phyloP scores from a whole-genome alignment of 2,329 filamentous ascomycete genomes.

The Zymoseptoria passerinii region DNA sequence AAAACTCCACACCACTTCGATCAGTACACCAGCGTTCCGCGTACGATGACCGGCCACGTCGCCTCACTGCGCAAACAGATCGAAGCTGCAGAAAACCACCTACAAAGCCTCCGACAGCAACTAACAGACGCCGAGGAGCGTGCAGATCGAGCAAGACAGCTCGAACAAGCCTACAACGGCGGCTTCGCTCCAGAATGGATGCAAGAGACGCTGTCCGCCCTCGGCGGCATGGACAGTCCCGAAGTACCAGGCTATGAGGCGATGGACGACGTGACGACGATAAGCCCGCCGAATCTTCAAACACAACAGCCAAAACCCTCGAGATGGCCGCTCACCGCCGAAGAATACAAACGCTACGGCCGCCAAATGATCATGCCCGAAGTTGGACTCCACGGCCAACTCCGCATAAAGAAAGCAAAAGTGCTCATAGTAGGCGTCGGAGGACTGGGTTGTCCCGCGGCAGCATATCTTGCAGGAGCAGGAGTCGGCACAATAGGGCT shows the following conservation, averaged over 20 bases:
- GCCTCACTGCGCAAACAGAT: slow-evolving; percentile 37
- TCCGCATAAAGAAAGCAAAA: slow-evolving; percentile 58
- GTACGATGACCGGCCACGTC: slow-evolving; percentile 23
- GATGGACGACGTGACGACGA: neutral
- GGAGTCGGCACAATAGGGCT: slow-evolving; percentile 78
- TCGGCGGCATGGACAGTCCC: slow-evolving; percentile 15
- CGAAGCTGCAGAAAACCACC: slow-evolving; percentile 34
- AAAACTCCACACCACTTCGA: neutral
- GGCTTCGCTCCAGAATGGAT: slow-evolving; percentile 37
- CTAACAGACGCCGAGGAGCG: slow-evolving; percentile 36
- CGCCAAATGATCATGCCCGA: slow-evolving; percentile 83
- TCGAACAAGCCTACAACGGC: slow-evolving; percentile 25
- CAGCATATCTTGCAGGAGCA: slow-evolving; percentile 83
- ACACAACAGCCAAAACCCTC: neutral
- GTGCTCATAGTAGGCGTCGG: slow-evolving; percentile 82
- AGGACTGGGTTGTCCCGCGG: slow-evolving; percentile 84
- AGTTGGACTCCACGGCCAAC: slow-evolving; percentile 70
- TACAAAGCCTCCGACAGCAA: slow-evolving; percentile 34
- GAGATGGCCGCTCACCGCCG: slow-evolving; percentile 59
- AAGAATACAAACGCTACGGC: slow-evolving; percentile 81
- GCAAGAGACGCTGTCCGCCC: slow-evolving; percentile 33
- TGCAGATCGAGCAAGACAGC: slow-evolving; percentile 21
- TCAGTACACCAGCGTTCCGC: slow-evolving; percentile 7
- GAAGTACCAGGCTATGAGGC: neutral
- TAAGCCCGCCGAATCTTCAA: neutral